Conservation (phyloP, 1,139 yeast genomes). For the Candida pseudocylindracea region DNA sequence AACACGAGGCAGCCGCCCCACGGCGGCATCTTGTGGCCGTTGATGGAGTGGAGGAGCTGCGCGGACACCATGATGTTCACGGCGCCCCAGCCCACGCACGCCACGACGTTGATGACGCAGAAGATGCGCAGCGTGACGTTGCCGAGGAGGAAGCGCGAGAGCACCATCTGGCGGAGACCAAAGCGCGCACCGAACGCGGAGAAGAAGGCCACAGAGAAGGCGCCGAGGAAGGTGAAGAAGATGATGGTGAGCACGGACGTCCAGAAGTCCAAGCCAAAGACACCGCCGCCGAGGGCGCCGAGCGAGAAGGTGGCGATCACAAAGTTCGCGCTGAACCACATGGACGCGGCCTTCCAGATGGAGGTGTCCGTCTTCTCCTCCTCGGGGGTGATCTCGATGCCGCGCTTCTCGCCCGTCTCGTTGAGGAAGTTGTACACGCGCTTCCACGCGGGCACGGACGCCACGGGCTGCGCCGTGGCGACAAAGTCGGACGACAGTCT, state of each 20-base stretch:
- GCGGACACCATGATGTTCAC: slow-evolving; percentile 84
- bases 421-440: too few species aligned
- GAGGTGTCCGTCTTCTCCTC: slow-evolving; percentile 43
- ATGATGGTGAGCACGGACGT: slow-evolving; percentile 37
- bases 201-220: slow-evolving; percentile 59
- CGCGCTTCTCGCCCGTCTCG: slow-evolving; percentile 26
- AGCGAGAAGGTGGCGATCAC: slow-evolving; percentile 68
- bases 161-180: slow-evolving; percentile 76
- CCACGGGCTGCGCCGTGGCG: too few species aligned
- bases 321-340: slow-evolving; percentile 89
- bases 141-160: slow-evolving; percentile 65
- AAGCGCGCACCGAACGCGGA: slow-evolving; percentile 67
- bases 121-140: slow-evolving; percentile 55
- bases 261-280: slow-evolving; percentile 39
- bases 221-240: slow-evolving; percentile 56
- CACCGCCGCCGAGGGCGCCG: slow-evolving; percentile 56
- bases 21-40: slow-evolving; percentile 51
- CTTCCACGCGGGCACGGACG: too few species aligned
- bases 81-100: slow-evolving; percentile 93
- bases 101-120: slow-evolving; percentile 55
- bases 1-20: slow-evolving; percentile 81
- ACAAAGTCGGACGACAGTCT: too few species aligned
- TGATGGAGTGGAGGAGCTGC: slow-evolving; percentile 59
- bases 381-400: slow-evolving; percentile 46
- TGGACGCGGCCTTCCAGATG: slow-evolving; percentile 49